A percentile compares a stretch with the other conserved stretches of the same genome.
Conservation (phyloP, 192 early-diverging fungal genomes). For the Dispira parvispora region DNA sequence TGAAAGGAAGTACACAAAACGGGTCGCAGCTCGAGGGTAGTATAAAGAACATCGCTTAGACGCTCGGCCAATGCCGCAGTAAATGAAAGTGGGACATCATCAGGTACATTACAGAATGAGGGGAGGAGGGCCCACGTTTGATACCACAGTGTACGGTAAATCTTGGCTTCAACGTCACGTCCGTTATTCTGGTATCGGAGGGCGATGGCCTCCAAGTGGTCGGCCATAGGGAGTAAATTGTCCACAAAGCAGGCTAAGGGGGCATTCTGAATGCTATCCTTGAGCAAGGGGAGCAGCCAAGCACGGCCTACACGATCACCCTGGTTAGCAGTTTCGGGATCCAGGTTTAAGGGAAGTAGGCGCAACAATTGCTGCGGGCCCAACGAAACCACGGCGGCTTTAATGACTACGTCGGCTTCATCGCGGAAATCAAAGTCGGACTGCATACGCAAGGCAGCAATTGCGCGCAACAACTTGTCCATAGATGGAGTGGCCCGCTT, state of each 20-base stretch:
- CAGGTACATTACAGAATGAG: slow-evolving; percentile 69
- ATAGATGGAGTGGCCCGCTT: slow-evolving; percentile 36
- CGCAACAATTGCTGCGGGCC: slow-evolving; percentile 63
- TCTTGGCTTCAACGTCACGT: slow-evolving; percentile 60
- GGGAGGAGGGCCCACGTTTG: slow-evolving; percentile 83
- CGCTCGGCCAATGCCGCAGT: slow-evolving; percentile 46
- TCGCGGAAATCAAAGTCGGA: slow-evolving; percentile 69
- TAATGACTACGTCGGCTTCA: slow-evolving; percentile 66
- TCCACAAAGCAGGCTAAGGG: slow-evolving; percentile 51
- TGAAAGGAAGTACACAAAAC: slow-evolving; percentile 58
- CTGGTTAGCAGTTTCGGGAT: slow-evolving; percentile 22
- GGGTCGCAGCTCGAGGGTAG: slow-evolving; percentile 57
- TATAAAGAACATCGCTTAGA: slow-evolving; percentile 58
- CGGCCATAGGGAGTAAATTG: slow-evolving; percentile 60
- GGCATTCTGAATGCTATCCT: slow-evolving; percentile 52
- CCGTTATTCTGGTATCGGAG: slow-evolving; percentile 34
- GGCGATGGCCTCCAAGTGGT: slow-evolving; percentile 46
- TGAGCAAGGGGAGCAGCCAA: slow-evolving; percentile 77
- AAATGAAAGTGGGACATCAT: slow-evolving; percentile 47
- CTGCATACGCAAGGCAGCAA: slow-evolving; percentile 69
- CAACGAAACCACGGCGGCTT: slow-evolving; percentile 58
- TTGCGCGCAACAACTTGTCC: slow-evolving; percentile 33
- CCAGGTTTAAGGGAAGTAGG: slow-evolving; percentile 73
- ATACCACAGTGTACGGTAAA: slow-evolving; percentile 71
- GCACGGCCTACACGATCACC: slow-evolving; percentile 48